Evolutionary conservation across 2,329 filamentous ascomycete species (phyloP), one percentile per base, ranked within the genome.

Genomic region (Malbranchea cinnamomea): DNA sequence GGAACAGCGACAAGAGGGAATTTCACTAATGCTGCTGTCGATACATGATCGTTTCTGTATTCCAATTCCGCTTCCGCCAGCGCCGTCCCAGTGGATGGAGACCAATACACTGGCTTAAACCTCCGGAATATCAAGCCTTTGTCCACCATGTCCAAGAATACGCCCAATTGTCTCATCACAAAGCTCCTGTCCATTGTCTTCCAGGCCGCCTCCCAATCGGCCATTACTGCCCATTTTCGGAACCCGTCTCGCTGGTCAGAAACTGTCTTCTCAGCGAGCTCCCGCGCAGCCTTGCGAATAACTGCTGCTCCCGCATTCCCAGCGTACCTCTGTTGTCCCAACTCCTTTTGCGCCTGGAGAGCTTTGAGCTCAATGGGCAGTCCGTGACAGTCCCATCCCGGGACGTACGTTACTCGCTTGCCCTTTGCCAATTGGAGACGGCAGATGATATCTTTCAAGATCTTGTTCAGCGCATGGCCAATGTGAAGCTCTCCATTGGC

Each of bases 301-400:
- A 58, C 55, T 11, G 67, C 56, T 1, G 60, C 52, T 11, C 49
- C 47, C 25, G 52, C 49, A 6, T 55, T 38, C 6, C 42, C 44
- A 4, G 32, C 26, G 3, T 32, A 30, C 5, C 37, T 48, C 22
- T 45, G 46, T 40, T 44, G 58, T 46, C 49, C 49, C 20, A 45
- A 47, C 41, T 45, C 59, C 49, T 50, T 63, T 46, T 56, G 46
- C n/a, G 56, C 48, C 44, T 79, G 78, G 10, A 98, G 67, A 14
- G 85, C 89, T 57, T 95, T 98, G 44, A 95, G 68, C 63, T 98
- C 89, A 48, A 98, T 98, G 1, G 89, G 89, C 28, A 98, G 67
- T 0, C 89, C 89, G 61, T 98, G 89, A 42, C 89, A 98, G 52
- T 98, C 91, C 89, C 89, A 98, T 26, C 89, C 87, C 2, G 89